Percentiles rank a stretch among this genome's conserved stretches.
These are phyloP conservation scores for Ramaria rubella DNA, from an alignment of 768 basidiomycete species.

Conservation along the genomic window DNA sequence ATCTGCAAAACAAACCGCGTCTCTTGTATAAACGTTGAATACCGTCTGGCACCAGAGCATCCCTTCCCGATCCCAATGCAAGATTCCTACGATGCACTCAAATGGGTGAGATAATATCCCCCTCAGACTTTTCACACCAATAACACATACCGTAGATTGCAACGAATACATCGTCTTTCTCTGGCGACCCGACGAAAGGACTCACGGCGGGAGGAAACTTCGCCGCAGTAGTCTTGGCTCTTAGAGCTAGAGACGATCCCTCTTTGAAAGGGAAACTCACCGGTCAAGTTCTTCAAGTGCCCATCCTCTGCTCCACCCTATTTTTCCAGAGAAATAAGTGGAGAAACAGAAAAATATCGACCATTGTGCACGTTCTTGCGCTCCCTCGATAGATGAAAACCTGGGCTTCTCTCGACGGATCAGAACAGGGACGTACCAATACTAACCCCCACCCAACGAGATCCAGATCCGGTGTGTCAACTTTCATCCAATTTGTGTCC, in stretches of 20 bases:
- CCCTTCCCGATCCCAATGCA: constrained; percentile 16
- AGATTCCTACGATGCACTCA: constrained; percentile 20
- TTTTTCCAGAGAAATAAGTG: constrained; percentile 19
- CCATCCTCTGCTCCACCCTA: constrained; percentile 16
- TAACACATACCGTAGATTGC: constrained; percentile 8
- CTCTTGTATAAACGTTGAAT: constrained; percentile 14
- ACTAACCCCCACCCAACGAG: background rate
- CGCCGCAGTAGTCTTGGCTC: constrained; percentile 17
- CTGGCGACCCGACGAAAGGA: constrained; percentile 16
- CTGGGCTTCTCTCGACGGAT: constrained; percentile 18
- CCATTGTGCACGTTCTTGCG: background rate
- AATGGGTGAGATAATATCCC: constrained; percentile 20
- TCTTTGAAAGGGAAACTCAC: constrained; percentile 18
- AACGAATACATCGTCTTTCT: constrained; percentile 9
- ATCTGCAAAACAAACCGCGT: constrained; percentile 16
- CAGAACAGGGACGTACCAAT: constrained; percentile 17
- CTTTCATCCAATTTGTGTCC: background rate
- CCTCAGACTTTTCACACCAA: background rate
- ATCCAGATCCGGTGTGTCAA: background rate
- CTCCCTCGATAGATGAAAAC: constrained; percentile 13
- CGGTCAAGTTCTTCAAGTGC: constrained; percentile 20
- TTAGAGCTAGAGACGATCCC: constrained; percentile 19
- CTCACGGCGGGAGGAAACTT: constrained; percentile 20
- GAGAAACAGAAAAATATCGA: constrained; percentile 12
- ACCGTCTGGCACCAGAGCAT: constrained; percentile 18